Base-by-base conservation (phyloP, 352 stramenopile genomes). In the Phytophthora megakarya region DNA sequence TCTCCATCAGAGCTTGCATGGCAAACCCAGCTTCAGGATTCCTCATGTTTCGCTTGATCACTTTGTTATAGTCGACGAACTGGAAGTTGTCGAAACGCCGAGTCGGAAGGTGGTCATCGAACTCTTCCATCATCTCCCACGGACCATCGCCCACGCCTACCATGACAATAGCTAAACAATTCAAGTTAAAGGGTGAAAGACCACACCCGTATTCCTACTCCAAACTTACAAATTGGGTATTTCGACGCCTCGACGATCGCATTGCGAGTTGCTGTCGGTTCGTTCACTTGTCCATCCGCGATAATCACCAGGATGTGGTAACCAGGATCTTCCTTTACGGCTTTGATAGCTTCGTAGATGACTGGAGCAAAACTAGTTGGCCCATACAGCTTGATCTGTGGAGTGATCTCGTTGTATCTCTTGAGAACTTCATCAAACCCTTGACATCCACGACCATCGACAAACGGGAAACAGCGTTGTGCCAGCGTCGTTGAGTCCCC, bases 251-350 rank as follows among this genome's bases (percentile, higher is more conserved):
- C 75, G 4, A 84, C 70, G 55, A 93, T 90, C n/a, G 84, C 84
- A n/a, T 81, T 44, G 0, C 74, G 68, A 10, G 82, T 93, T 16
- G 74, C 73, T 15, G 74, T 65, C 48, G 84, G 75, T 43, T 89
- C 78, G 4, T 84, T 91, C 35, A 92, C 84, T 71, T 90, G 82
- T 22, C 84, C 84, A 47, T 93, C 85, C 21, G 81, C 81, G 23
- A 92, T 80, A 42, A 94, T 88, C 21, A 92, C 76, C 12, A 94
- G 61, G 43, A 94, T 91, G 53, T 92, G 81, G 55, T 92, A 94
- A 0, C 78, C 78, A 15, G 69, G 64, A 15, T 85, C 70, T 19
- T 55, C 46, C 30, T 77, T 43, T n/a, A 88, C 78, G 1, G 71
- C 68, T 16, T 73, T 50, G 22, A 92, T 88, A 1, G 85, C 61